Evolutionary conservation across 768 basidiomycete species (phyloP), one percentile per base, ranked within the genome.

Genomic region (Boletus barrowsii): DNA sequence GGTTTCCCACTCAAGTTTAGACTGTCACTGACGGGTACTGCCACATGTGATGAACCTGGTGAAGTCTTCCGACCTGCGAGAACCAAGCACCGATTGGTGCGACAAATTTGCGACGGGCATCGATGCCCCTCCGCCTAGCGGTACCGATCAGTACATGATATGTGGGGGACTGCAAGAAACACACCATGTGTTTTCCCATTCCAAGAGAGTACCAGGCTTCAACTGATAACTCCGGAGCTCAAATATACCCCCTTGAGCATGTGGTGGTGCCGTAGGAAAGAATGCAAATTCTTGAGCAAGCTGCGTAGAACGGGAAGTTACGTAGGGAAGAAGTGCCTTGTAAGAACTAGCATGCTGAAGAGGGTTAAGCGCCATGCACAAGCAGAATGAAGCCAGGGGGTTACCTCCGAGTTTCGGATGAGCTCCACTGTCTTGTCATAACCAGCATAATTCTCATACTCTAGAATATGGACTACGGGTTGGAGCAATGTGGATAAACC

Each of bases 31-130:
- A 93, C 91, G 86, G 86, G 68, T 96, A 96, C 73, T 98, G 95
- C 96, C 96, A 98, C 74, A 98, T 82, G 73, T 98, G 96, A 68
- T 98, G 90, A 9, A 97, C 96, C 60, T 91, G 82, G 66, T 92
- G 88, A 50, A 92, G 76, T 45, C 87, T 80, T 48, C 91, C 91
- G 44, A 91, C 78, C 70, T 93, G 91, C 52, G 89, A 88, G 73
- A 91, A 95, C 90, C 91, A 93, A n/a, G 90, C 89, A 29, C 90
- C 93, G 13, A 91, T 82, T 42, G 90, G 95, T 53, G 83, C 82
- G 51, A 96, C 87, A 65, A 89, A 89, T 69, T 88, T 85, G 57
- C 87, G 80, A 47, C 97, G 84, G 11, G 97, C 97, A 66, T 98
- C 96, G 45, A 99, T 90, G 10, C 97, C 97, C 67, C 79, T 81